Evolutionary conservation across 2,329 filamentous ascomycete genomes (phyloP).

Genomic region (Ilyonectria destructans): DNA sequence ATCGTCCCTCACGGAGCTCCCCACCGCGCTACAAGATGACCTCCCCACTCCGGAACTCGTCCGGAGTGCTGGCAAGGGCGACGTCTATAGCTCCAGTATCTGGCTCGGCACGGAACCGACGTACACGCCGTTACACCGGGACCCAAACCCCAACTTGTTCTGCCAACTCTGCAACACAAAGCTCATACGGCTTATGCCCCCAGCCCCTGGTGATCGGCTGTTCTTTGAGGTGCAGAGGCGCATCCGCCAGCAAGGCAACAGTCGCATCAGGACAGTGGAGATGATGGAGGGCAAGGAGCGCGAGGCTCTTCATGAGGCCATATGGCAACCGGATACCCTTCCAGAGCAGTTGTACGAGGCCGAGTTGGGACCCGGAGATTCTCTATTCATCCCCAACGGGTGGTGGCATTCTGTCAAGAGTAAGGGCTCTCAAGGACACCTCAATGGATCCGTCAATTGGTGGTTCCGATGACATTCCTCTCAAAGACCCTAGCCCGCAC

Average conservation of each 20-base stretch:
- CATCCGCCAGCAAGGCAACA: slow-evolving; percentile 58
- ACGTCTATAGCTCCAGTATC: slow-evolving; percentile 89
- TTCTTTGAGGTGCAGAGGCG: slow-evolving; percentile 69
- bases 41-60: slow-evolving; percentile 80
- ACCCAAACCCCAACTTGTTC: slow-evolving; percentile 96
- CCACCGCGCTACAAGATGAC: slow-evolving; percentile 73
- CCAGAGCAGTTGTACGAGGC: slow-evolving; percentile 65
- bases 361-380: slow-evolving; percentile 68
- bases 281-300: slow-evolving; percentile 92
- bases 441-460: slow-evolving; percentile 64
- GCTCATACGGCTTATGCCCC: slow-evolving; percentile 79
- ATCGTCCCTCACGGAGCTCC: slow-evolving; percentile 80
- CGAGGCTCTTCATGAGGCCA: slow-evolving; percentile 73
- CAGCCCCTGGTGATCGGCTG: slow-evolving; percentile 73
- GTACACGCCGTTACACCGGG: slow-evolving; percentile 90
- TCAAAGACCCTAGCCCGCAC: background rate
- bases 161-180: slow-evolving; percentile 86
- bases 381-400: slow-evolving; percentile 60
- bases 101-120: slow-evolving; percentile 93
- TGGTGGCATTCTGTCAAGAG: slow-evolving; percentile 66
- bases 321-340: slow-evolving; percentile 72
- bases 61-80: slow-evolving; percentile 77
- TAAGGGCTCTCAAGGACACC: slow-evolving; percentile 50
- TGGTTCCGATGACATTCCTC: slow-evolving; percentile 59
- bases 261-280: slow-evolving; percentile 80